phyloP scores from a whole-genome alignment of 495 filamentous ascomycete species.

The Trichocladium uniseriatum region DNA sequence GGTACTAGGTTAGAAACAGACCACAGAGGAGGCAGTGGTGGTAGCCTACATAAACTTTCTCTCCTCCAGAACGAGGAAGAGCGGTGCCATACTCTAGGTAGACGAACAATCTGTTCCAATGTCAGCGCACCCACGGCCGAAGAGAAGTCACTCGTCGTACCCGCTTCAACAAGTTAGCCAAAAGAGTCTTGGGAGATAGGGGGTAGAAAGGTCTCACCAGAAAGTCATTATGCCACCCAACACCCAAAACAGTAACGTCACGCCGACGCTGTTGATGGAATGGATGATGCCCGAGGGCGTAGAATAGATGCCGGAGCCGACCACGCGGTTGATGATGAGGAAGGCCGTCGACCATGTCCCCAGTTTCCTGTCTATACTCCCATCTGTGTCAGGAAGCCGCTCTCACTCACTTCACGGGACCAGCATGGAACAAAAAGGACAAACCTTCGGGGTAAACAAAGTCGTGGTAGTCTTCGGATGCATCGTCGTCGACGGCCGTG shows the following conservation, averaged over 20 bases:
- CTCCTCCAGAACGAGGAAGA: constrained; percentile 26
- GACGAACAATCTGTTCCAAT: constrained; percentile 20
- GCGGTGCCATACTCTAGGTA: constrained; percentile 31
- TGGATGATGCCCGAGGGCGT: constrained; percentile 22
- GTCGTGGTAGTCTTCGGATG: constrained; percentile 25
- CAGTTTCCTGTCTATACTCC: constrained; percentile 21
- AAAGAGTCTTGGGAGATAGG: not conserved
- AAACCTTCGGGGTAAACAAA: constrained; percentile 32
- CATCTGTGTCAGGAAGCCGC: not conserved
- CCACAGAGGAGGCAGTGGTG: no score
- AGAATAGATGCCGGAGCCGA: constrained; percentile 25
- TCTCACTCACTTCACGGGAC: not conserved
- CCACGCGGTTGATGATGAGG: constrained; percentile 29
- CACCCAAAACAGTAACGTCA: constrained; percentile 26
- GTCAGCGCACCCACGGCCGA: not conserved
- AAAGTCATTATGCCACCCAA: constrained; percentile 27
- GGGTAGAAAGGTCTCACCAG: constrained; percentile 12
- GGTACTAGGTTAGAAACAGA: not conserved
- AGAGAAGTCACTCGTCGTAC: not conserved
- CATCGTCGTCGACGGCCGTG: constrained; percentile 10
- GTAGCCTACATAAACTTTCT: constrained; percentile 28
- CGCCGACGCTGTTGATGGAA: constrained; percentile 24
- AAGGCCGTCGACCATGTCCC: constrained; percentile 28
- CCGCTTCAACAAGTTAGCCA: constrained; percentile 12
- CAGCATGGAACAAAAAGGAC: not conserved